Percentiles rank a stretch among this genome's conserved stretches.
Evolutionary conservation across 1,139 yeast species (phyloP).

Genomic region (Sugiyamaella neomexicana): DNA sequence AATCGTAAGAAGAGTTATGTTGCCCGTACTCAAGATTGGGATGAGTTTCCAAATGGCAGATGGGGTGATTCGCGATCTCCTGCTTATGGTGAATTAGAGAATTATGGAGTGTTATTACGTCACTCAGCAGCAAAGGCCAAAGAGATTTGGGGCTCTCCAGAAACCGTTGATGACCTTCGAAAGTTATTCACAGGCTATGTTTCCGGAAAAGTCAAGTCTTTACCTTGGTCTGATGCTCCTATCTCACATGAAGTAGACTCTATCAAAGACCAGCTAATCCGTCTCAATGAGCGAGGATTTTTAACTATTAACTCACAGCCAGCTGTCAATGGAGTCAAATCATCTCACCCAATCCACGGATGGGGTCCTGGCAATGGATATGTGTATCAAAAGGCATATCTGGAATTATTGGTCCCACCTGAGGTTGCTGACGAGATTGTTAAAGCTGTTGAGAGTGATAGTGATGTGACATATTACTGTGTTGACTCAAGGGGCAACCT

Average conservation of each 20-base stretch:
- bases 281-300: conserved; percentile 64
- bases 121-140: conserved; percentile 63
- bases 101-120: conserved; percentile 52
- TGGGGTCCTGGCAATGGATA: conserved; percentile 97
- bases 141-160: conserved; percentile 87
- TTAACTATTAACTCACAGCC: conserved; percentile 94
- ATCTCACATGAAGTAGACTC: conserved; percentile 72
- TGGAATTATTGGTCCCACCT: conserved; percentile 78
- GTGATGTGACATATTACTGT: conserved; percentile 72
- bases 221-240: conserved; percentile 97
- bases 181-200: conserved; percentile 64
- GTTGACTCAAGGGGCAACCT: conserved; percentile 65
- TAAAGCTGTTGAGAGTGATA: conserved; percentile 49
- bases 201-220: conserved; percentile 65
- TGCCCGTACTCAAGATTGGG: conserved; percentile 90
- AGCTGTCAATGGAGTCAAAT: conserved; percentile 76
- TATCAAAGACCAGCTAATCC: conserved; percentile 59
- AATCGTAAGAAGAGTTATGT: conserved; percentile 89
- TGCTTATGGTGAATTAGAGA: conserved; percentile 86
- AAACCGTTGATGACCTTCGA: conserved; percentile 56
- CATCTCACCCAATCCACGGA: conserved; percentile 72
- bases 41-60: conserved; percentile 92
- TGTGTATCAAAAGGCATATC: conserved; percentile 89
- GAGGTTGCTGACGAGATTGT: conserved; percentile 47
- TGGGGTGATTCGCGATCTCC: conserved; percentile 96